Evolutionary conservation across 768 basidiomycete genomes (phyloP).

Genomic region (Naganishia randhawae): DNA sequence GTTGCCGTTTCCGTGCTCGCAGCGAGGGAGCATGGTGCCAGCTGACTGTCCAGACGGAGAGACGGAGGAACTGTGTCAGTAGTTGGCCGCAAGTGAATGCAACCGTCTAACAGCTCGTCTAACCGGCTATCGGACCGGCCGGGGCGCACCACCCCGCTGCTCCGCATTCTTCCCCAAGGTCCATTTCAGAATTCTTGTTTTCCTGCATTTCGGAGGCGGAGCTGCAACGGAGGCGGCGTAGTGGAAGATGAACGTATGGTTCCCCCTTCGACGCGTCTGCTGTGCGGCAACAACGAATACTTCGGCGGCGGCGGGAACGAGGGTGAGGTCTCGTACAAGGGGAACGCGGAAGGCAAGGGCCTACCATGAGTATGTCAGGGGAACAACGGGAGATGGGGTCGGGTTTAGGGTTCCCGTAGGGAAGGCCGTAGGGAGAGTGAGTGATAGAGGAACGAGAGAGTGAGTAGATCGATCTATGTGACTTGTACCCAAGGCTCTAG

Average conservation of each 20-base stretch:
- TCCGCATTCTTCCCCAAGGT: neutral
- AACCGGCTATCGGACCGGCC: neutral
- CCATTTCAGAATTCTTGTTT: neutral
- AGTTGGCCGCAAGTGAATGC: no score
- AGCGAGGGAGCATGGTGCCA: no score
- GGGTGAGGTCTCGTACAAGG: neutral
- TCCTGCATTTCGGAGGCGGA: neutral
- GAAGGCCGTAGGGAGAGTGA: slow-evolving; percentile 71
- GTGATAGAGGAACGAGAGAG: slow-evolving; percentile 72
- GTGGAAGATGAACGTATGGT: neutral
- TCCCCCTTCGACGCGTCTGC: neutral
- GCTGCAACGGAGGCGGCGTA: neutral
- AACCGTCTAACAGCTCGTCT: no score
- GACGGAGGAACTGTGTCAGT: no score
- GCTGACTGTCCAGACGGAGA: no score
- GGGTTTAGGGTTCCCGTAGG: neutral
- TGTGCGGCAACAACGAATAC: neutral
- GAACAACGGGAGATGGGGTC: slow-evolving; percentile 35
- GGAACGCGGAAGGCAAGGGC: slow-evolving; percentile 9
- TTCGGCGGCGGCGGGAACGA: neutral
- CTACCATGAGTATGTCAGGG: slow-evolving; percentile 42
- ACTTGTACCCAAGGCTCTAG: neutral
- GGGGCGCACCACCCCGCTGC: neutral
- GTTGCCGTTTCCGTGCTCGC: no score
- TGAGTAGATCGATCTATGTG: no score